These are phyloP conservation scores for Oenanthe sinensis DNA, from an alignment of 129 eudicot genomes.

Conservation along the genomic window DNA sequence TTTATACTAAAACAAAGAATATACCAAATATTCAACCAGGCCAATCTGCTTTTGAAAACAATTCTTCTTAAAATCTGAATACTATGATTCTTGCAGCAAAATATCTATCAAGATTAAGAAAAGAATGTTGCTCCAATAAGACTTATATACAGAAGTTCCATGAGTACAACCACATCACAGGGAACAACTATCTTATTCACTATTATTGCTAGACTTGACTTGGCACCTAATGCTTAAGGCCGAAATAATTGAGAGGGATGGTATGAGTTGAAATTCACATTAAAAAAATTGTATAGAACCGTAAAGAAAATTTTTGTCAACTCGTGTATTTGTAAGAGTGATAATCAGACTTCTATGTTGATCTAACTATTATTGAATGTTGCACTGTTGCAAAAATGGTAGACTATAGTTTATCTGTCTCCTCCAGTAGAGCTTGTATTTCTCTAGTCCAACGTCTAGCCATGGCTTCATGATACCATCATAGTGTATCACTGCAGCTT, in stretches of 20 bases:
- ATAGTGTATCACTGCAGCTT: constrained; percentile 74
- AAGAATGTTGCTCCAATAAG: background rate
- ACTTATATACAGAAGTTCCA: background rate
- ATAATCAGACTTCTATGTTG: constrained; percentile 24
- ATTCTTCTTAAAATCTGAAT: background rate
- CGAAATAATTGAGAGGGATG: constrained; percentile 11
- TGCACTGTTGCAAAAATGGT: constrained; percentile 86
- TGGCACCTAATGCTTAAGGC: constrained; percentile 14
- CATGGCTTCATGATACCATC: constrained; percentile 96
- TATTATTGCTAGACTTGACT: constrained; percentile 24
- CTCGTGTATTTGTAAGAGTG: background rate
- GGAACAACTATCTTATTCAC: constrained; percentile 1
- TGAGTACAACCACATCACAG: background rate
- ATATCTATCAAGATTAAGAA: background rate
- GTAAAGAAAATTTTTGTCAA: constrained; percentile 20
- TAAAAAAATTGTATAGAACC: constrained; percentile 23
- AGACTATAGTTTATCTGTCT: constrained; percentile 54
- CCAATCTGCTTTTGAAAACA: background rate
- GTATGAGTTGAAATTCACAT: constrained; percentile 22
- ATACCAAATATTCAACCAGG: background rate
- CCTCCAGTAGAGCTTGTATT: constrained; percentile 70
- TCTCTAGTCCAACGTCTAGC: constrained; percentile 72
- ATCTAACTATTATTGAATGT: constrained; percentile 44
- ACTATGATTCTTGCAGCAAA: background rate
- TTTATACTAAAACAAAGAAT: background rate